Conservation (phyloP, 1,284 basidiomycete genomes). For the Cryptococcus wingfieldii region DNA sequence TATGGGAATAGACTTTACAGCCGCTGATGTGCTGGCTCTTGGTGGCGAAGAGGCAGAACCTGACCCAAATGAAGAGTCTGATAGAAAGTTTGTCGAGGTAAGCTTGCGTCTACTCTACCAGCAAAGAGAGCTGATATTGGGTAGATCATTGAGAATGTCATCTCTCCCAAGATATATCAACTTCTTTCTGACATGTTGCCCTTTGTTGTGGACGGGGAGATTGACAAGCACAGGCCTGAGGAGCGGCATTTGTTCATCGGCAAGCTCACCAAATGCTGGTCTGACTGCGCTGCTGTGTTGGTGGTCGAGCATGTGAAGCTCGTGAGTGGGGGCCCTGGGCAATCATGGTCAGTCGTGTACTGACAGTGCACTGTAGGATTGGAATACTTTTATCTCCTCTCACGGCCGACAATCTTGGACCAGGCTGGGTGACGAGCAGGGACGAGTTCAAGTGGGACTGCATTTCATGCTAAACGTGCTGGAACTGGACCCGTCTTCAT, state of each 20-base stretch:
- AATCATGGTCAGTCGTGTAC: neutral
- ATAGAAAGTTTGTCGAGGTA: constrained; percentile 41
- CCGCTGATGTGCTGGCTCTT: constrained; percentile 33
- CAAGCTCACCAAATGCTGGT: constrained; percentile 70
- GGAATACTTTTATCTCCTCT: constrained; percentile 60
- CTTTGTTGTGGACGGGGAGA: constrained; percentile 33
- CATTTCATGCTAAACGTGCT: constrained; percentile 66
- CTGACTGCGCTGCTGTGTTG: constrained; percentile 65
- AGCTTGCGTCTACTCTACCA: constrained; percentile 4
- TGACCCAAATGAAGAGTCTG: constrained; percentile 32
- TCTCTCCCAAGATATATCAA: constrained; percentile 61
- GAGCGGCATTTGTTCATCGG: constrained; percentile 49
- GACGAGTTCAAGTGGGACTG: constrained; percentile 61
- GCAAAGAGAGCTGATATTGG: neutral
- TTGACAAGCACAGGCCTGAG: constrained; percentile 17
- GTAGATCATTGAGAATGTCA: constrained; percentile 57
- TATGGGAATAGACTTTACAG: constrained; percentile 44
- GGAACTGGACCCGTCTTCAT: constrained; percentile 61
- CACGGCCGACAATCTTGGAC: constrained; percentile 61
- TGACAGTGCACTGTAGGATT: constrained; percentile 52
- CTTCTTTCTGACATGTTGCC: constrained; percentile 57
- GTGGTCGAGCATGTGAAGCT: constrained; percentile 58
- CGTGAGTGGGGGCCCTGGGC: constrained; percentile 42
- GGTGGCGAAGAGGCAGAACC: constrained; percentile 25
- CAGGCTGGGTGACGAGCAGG: constrained; percentile 54